These are phyloP conservation scores for Solanum boliviense DNA, from an alignment of 257 asterid species.

Conservation along the genomic window DNA sequence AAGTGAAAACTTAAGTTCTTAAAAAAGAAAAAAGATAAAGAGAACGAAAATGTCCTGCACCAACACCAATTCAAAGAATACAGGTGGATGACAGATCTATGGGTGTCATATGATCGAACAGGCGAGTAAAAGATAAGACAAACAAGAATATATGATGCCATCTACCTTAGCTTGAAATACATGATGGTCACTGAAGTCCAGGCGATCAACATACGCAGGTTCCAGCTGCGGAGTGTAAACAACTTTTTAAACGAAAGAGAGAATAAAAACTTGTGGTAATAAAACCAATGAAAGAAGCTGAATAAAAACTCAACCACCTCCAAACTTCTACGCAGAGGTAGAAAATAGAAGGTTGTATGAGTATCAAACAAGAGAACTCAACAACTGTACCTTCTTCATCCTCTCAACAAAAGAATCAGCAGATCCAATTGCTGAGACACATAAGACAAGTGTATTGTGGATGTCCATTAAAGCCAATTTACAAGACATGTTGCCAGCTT, in stretches of 20 bases:
- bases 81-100: background rate
- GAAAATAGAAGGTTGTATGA: background rate
- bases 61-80: background rate
- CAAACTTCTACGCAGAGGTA: background rate
- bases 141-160: background rate
- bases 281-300: background rate
- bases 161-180: constrained; percentile 46
- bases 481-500: constrained; percentile 29
- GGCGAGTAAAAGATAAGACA: background rate
- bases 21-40: background rate
- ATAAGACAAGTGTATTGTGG: constrained; percentile 29
- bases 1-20: background rate
- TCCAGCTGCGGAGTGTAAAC: constrained; percentile 54
- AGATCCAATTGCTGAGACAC: constrained; percentile 80
- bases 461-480: constrained; percentile 32
- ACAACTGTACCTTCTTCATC: constrained; percentile 36
- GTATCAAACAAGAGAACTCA: background rate
- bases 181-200: constrained; percentile 92
- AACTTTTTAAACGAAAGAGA: background rate
- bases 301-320: background rate
- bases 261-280: background rate
- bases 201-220: constrained; percentile 53
- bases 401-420: constrained; percentile 67
- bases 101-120: background rate
- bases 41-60: background rate